A percentile compares a stretch with the other conserved stretches of the same genome.
Evolutionary conservation across 2,329 filamentous ascomycete species (phyloP).

Genomic region (Fusarium piperis): DNA sequence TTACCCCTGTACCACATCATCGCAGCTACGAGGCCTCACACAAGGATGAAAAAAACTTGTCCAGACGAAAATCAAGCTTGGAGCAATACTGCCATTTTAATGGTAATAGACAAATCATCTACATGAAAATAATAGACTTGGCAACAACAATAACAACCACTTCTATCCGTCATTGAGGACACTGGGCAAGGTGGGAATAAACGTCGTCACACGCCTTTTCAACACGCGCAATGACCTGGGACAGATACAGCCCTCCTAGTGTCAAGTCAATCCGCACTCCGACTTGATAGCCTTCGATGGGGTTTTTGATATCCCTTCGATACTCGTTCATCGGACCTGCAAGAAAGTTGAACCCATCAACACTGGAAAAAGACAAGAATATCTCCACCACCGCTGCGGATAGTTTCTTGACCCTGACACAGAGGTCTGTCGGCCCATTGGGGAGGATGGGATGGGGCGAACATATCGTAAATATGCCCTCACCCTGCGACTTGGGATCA

Average conservation of each 20-base stretch:
- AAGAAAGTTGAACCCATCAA: background rate
- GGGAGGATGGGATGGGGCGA: conserved; percentile 3
- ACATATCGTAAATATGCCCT: background rate
- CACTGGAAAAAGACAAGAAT: background rate
- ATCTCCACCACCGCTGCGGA: background rate
- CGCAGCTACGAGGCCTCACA: background rate
- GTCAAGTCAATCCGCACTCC: background rate
- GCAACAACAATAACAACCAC: background rate
- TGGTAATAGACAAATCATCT: background rate
- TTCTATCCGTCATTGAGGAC: background rate
- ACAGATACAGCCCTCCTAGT: background rate
- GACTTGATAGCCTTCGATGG: background rate
- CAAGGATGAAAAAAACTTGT: background rate
- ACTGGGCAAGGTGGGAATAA: background rate
- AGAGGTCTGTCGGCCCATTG: background rate
- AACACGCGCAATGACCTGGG: background rate
- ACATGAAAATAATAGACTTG: background rate
- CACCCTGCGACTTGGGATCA: background rate
- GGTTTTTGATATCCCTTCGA: background rate
- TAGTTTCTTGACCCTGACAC: background rate
- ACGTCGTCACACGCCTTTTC: background rate
- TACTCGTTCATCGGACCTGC: background rate
- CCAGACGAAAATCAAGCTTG: background rate
- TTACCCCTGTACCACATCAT: background rate
- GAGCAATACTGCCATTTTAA: background rate